A percentile compares a stretch with the other conserved stretches of the same genome.
These are phyloP conservation scores for Xylaria sp. DNA, from an alignment of 2,329 filamentous ascomycete genomes.

Conservation along the genomic window DNA sequence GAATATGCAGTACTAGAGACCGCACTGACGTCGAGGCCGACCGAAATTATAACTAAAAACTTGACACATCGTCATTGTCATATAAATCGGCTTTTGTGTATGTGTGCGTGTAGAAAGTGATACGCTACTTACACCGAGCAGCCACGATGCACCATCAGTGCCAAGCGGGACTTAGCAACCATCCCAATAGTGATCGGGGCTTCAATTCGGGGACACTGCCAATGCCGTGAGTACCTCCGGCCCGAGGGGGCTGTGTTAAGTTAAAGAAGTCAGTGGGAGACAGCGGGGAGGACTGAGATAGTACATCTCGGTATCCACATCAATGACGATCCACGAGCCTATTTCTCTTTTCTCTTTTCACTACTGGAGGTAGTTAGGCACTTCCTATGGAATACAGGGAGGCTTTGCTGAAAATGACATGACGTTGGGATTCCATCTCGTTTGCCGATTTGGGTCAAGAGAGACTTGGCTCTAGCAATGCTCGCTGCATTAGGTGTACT, in stretches of 20 bases:
- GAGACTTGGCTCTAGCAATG: not conserved
- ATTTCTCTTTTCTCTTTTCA: not conserved
- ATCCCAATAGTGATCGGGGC: not conserved
- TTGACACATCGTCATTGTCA: not conserved
- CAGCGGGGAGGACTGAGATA: too few species aligned
- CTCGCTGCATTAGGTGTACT: not conserved
- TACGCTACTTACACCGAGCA: too few species aligned
- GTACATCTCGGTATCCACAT: too few species aligned
- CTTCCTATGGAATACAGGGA: too few species aligned
- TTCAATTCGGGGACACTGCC: not conserved
- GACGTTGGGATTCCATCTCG: slow-evolving; percentile 1
- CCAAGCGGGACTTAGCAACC: not conserved
- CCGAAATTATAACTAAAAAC: not conserved
- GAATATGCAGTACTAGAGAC: not conserved
- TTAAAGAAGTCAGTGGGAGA: not conserved
- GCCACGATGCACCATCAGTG: not conserved
- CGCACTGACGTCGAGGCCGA: not conserved
- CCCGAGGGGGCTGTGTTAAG: not conserved
- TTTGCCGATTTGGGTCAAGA: slow-evolving; percentile 15
- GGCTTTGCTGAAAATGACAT: not conserved
- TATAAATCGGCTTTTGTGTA: too few species aligned
- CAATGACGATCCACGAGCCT: too few species aligned
- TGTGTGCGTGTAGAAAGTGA: too few species aligned
- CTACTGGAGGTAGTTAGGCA: too few species aligned
- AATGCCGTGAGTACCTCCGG: not conserved